phyloP scores from a whole-genome alignment of 2,329 filamentous ascomycete species.

The Talaromyces funiculosus region DNA sequence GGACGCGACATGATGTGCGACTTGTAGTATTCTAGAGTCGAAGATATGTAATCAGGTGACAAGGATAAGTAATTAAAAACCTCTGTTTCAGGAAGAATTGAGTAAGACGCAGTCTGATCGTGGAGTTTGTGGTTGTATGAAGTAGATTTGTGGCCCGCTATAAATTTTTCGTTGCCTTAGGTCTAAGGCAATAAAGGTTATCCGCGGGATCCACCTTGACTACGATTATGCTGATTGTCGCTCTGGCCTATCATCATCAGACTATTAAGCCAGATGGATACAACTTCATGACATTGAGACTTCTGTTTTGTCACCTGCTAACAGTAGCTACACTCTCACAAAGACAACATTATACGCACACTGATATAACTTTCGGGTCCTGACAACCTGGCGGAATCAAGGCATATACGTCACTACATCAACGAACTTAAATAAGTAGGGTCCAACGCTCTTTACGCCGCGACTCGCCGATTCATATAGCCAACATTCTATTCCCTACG shows the following conservation, averaged over 20 bases:
- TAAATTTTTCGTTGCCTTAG: constrained; percentile 13
- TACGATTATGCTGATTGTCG: not conserved
- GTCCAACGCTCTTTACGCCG: not conserved
- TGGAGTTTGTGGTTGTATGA: not conserved
- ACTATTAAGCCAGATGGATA: constrained; percentile 10
- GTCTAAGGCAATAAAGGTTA: constrained; percentile 7
- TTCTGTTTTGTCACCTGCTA: not conserved
- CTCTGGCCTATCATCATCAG: constrained; percentile 3
- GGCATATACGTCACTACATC: not conserved
- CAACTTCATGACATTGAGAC: not conserved
- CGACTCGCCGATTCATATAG: not conserved
- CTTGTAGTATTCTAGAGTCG: not conserved
- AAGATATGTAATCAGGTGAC: too few relatives aligned
- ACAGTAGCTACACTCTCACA: not conserved
- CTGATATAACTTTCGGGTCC: too few relatives aligned
- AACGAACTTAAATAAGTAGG: not conserved
- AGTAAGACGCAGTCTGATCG: not conserved
- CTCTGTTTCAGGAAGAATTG: not conserved
- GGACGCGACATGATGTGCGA: constrained; percentile 77
- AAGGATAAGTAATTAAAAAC: too few relatives aligned
- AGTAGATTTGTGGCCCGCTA: not conserved
- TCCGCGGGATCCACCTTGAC: not conserved
- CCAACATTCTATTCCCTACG: not conserved
- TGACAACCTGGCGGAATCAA: not conserved
- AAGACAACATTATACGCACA: not conserved